Evolutionary conservation across 2,329 filamentous ascomycete genomes (phyloP), one percentile per base, ranked within the genome.

Genomic region (Pyrenochaeta sp.): DNA sequence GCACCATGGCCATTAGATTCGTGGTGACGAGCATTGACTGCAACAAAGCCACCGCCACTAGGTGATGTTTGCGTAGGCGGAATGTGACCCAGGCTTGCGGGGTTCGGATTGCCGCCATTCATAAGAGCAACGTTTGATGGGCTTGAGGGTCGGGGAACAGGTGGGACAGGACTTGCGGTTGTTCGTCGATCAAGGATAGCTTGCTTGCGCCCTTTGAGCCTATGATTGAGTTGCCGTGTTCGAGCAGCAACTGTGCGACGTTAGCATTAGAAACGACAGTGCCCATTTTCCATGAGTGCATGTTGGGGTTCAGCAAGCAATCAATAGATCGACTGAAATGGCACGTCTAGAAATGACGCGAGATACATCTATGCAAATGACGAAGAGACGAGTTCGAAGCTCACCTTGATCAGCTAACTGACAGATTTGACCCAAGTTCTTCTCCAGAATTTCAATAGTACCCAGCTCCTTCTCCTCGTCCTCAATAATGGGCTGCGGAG

Each of bases 381-480:
- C 32, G 9, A 36, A 36, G 32, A 36, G 12, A 0, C n/a, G 42
- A 22, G 7, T 30, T 19, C n/a, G 22, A 47, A 47, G 61, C 80
- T 66, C 74, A 86, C 85, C 88, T 80, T 92, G 90, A 72, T 96
- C 92, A 3, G 92, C 92, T 71, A 89, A 88, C 72, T 92, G 91
- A 66, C 91, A 92, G 43, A 96, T 85, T 64, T 90, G 85, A 37
- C 88, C 86, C 36, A 96, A 81, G 61, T 92, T 90, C 75, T 89
- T 88, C 77, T 96, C 91, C 28, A 96, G 78, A 50, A 96, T 93
- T 68, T 95, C 91, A 68, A 96, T 81, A 0, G 92, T 94, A 12
- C 89, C 91, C 37, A 96, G 78, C 74, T 97, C 92, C 64, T 92
- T 92, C 72, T 90, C 88, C 78, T 96, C 93, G 72, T 96, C 92